These are phyloP conservation scores for Arbutus unedo DNA, from an alignment of 148 eudicot species.

Conservation along the genomic window DNA sequence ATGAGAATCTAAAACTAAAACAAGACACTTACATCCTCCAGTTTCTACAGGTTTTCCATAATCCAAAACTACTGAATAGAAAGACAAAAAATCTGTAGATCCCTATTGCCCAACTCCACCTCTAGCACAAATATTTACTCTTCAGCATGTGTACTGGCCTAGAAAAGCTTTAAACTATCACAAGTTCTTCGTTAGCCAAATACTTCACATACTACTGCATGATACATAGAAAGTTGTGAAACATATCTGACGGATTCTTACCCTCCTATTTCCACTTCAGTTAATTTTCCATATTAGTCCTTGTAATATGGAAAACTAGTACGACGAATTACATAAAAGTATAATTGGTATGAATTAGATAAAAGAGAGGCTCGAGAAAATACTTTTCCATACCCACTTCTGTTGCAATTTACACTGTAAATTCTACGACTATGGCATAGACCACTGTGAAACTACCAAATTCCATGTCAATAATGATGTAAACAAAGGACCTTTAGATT, in stretches of 20 bases:
- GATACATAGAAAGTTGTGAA: no score
- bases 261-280: neutral
- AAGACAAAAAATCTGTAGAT: neutral
- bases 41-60: no score
- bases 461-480: neutral
- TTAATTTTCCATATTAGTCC: neutral
- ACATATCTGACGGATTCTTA: neutral
- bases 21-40: no score
- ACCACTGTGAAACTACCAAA: neutral
- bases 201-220: neutral
- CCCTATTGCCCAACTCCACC: neutral
- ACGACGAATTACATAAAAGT: no score
- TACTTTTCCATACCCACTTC: neutral
- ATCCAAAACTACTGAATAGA: neutral
- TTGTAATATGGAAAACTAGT: neutral
- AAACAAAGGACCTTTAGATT: no score
- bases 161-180: neutral
- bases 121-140: neutral
- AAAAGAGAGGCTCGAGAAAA: neutral
- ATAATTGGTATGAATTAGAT: neutral
- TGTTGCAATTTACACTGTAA: neutral
- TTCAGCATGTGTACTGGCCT: neutral
- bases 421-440: no score
- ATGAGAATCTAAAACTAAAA: no score
- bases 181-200: neutral